Evolutionary conservation across 192 early-diverging fungal genomes (phyloP), one percentile per base, ranked within the genome.

Genomic region (Umbelopsis ramanniana): DNA sequence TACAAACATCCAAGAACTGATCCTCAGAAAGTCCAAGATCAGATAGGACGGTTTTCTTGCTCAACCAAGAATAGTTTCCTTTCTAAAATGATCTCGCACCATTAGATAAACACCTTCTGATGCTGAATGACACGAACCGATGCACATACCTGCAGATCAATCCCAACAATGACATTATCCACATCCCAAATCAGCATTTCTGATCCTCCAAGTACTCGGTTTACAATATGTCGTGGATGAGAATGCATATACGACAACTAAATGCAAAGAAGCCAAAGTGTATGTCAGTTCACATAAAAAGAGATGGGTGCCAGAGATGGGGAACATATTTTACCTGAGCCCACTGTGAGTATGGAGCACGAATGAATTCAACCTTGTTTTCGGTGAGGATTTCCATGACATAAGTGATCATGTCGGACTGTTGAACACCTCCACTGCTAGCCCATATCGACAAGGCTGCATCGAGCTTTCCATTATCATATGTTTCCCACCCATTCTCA

Each of bases 271-370:
- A 14, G 4, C 17, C 40, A 63, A n/a, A 48, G 11, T 47, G 2
- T 40, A 9, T 38, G 19, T 21, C 3, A 48, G 38, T 15, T 55
- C 10, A 47, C 11, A 37, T 63, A 50, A 29, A 3, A 12, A n/a
- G 46, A 63, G 17, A 33, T 11, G 11, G 11, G 67, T 40, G 6
- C 29, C 45, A 12, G 11, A 14, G 23, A 24, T 43, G 11, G 2
- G 46, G n/a, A 24, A 19, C 6, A 17, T 52, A 21, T 46, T 38
- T 69, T 80, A 85, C 86, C 79, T 94, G 93, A 55, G 85, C 91
- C 85, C 91, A 92, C 24, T 90, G 82, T 40, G 88, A 89, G 73
- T 94, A 94, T 45, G 93, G 93, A 22, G 93, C 93, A 29, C 92
- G 88, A 70, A 94, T 87, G 69, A 84, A 91, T 72, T 95, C 92